phyloP scores from a whole-genome alignment of 1,139 yeast species.

The Candida pseudoviswanathii region DNA sequence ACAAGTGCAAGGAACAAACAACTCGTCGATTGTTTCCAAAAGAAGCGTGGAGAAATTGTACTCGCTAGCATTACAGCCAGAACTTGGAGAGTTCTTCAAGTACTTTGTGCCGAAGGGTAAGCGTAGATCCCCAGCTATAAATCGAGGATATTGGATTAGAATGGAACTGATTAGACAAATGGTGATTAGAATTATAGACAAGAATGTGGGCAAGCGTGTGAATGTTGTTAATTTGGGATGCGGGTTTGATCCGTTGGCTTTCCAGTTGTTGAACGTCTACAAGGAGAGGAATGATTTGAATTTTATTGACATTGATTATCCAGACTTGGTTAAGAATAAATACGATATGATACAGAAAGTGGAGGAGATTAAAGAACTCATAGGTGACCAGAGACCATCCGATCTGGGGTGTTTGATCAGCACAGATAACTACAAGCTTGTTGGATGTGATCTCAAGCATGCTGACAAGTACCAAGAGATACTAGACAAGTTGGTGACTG shows the following conservation, averaged over 20 bases:
- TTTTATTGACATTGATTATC: constrained; percentile 76
- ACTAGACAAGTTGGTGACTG: constrained; percentile 22
- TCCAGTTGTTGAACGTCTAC: constrained; percentile 49
- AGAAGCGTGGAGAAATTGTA: constrained; percentile 76
- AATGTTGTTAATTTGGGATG: constrained; percentile 74
- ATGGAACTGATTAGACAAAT: constrained; percentile 68
- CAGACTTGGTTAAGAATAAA: constrained; percentile 62
- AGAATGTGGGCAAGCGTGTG: constrained; percentile 19
- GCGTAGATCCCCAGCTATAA: constrained; percentile 78
- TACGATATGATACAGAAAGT: constrained; percentile 51
- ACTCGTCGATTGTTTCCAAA: constrained; percentile 81
- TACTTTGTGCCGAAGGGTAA: constrained; percentile 69
- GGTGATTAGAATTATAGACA: constrained; percentile 45
- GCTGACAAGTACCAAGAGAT: constrained; percentile 39
- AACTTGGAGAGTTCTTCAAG: constrained; percentile 56
- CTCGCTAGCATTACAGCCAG: constrained; percentile 41
- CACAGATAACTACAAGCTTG: constrained; percentile 53
- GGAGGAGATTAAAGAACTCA: constrained; percentile 46
- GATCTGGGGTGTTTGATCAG: constrained; percentile 35
- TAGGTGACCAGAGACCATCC: constrained; percentile 34
- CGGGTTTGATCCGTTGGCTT: constrained; percentile 81
- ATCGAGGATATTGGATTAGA: constrained; percentile 82
- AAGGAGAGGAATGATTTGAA: constrained; percentile 18
- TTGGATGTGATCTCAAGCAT: constrained; percentile 75
- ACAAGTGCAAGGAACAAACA: constrained; percentile 80